Conservation (phyloP, 2,329 filamentous ascomycete species). For the Beauveria asiatica region DNA sequence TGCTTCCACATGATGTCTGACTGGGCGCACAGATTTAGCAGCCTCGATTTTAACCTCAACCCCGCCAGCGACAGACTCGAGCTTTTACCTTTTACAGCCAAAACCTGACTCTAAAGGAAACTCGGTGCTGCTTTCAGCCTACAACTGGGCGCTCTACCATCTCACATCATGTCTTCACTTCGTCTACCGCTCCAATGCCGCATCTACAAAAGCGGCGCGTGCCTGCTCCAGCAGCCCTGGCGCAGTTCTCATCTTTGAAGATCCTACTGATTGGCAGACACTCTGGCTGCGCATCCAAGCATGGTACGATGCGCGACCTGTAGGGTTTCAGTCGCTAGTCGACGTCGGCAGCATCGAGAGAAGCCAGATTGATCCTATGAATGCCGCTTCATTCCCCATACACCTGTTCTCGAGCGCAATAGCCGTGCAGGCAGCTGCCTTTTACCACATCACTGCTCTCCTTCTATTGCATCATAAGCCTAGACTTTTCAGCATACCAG, state of each 20-base stretch:
- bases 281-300: constrained; percentile 14
- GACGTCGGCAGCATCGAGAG: constrained; percentile 16
- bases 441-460: constrained; percentile 17
- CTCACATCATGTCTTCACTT: constrained; percentile 1
- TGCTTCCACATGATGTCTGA: not conserved
- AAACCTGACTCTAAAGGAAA: not conserved
- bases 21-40: constrained; percentile 11
- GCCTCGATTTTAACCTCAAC: constrained; percentile 10
- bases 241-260: not conserved
- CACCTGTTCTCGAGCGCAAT: constrained; percentile 16
- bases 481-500: constrained; percentile 13
- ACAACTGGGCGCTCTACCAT: not conserved
- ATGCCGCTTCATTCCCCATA: constrained; percentile 16
- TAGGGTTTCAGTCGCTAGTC: constrained; percentile 14
- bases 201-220: not conserved
- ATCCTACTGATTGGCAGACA: constrained; percentile 11
- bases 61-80: constrained; percentile 8
- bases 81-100: not conserved
- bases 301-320: constrained; percentile 14
- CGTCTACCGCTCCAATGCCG: not conserved
- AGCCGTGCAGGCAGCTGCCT: constrained; percentile 15
- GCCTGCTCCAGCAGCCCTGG: not conserved
- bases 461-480: constrained; percentile 17
- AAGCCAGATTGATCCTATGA: constrained; percentile 13
- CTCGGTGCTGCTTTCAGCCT: not conserved